Evolutionary conservation across 495 filamentous ascomycete species (phyloP).

Genomic region (Aspergillus egyptiacus): DNA sequence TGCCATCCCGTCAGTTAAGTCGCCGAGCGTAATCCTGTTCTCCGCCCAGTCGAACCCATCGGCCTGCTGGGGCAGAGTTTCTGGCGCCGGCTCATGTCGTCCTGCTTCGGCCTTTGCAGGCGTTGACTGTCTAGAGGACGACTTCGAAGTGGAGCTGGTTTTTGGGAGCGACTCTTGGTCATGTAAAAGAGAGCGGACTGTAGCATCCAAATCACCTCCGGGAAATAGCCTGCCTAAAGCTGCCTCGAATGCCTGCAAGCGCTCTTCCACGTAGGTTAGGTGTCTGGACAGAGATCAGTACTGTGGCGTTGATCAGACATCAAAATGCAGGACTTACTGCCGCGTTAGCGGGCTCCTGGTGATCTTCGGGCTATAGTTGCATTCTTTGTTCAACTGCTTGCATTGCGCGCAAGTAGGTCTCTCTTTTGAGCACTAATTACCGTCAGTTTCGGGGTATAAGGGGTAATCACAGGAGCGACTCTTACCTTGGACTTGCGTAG

Average conservation of each 20-base stretch:
- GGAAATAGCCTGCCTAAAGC: slow-evolving; percentile 41
- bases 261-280: slow-evolving; percentile 46
- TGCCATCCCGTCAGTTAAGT: slow-evolving; percentile 49
- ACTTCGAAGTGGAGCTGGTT: slow-evolving; percentile 31
- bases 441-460: slow-evolving; percentile 2
- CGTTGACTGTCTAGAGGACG: slow-evolving; percentile 36
- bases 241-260: slow-evolving; percentile 41
- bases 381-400: slow-evolving; percentile 40
- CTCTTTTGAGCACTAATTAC: slow-evolving; percentile 43
- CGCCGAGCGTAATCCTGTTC: slow-evolving; percentile 38
- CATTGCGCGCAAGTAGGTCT: slow-evolving; percentile 41
- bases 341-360: slow-evolving; percentile 43
- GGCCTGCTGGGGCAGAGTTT: slow-evolving; percentile 43
- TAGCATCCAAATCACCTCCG: slow-evolving; percentile 43
- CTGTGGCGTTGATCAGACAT: neutral
- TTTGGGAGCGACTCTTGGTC: slow-evolving; percentile 33
- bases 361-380: slow-evolving; percentile 46
- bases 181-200: slow-evolving; percentile 39
- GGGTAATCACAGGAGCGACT: neutral
- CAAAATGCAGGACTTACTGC: slow-evolving; percentile 29
- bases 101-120: slow-evolving; percentile 34
- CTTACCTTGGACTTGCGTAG: slow-evolving; percentile 45
- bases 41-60: slow-evolving; percentile 52
- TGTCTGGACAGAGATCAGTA: slow-evolving; percentile 25
- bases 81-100: slow-evolving; percentile 35